Evolutionary conservation across 495 filamentous ascomycete genomes (phyloP).

Genomic region (Daldinia bambusicola): DNA sequence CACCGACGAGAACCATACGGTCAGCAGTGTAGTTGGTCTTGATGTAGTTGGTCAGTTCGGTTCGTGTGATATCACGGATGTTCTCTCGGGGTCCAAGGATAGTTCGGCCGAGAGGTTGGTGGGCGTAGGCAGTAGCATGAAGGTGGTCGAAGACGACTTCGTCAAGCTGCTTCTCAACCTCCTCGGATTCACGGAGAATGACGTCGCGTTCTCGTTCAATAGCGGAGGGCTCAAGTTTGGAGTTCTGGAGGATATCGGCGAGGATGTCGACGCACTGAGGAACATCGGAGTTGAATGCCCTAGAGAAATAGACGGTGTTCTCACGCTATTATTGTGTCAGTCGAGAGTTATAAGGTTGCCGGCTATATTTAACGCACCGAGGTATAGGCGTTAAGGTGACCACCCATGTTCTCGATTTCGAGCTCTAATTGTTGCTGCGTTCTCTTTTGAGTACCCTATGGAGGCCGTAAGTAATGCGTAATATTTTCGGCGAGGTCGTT

Average conservation of each 20-base stretch:
- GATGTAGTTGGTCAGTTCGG: constrained; percentile 94
- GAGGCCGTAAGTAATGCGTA: constrained; percentile 32
- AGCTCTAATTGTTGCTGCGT: constrained; percentile 97
- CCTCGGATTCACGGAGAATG: constrained; percentile 97
- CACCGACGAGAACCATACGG: constrained; percentile 97
- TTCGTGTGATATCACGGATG: constrained; percentile 92
- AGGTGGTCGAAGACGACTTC: constrained; percentile 99
- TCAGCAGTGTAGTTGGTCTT: constrained; percentile 99
- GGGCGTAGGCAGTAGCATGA: constrained; percentile 96
- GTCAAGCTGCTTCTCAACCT: constrained; percentile 99
- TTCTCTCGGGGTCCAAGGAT: constrained; percentile 98
- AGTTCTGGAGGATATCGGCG: constrained; percentile 98
- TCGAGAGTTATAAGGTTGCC: constrained; percentile 41
- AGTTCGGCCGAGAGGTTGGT: constrained; percentile 94
- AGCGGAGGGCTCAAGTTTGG: constrained; percentile 89
- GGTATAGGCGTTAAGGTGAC: constrained; percentile 99
- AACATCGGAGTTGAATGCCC: constrained; percentile 97
- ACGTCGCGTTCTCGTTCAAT: constrained; percentile 98
- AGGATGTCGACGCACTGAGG: constrained; percentile 97
- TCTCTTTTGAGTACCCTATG: constrained; percentile 85
- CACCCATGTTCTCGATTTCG: constrained; percentile 99
- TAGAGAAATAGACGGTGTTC: constrained; percentile 99
- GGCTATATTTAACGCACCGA: constrained; percentile 73
- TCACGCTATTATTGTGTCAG: constrained; percentile 74
- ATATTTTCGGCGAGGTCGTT: not conserved